Evolutionary conservation across 2,329 filamentous ascomycete species (phyloP).

Genomic region (Incumbomyces delicatus): DNA sequence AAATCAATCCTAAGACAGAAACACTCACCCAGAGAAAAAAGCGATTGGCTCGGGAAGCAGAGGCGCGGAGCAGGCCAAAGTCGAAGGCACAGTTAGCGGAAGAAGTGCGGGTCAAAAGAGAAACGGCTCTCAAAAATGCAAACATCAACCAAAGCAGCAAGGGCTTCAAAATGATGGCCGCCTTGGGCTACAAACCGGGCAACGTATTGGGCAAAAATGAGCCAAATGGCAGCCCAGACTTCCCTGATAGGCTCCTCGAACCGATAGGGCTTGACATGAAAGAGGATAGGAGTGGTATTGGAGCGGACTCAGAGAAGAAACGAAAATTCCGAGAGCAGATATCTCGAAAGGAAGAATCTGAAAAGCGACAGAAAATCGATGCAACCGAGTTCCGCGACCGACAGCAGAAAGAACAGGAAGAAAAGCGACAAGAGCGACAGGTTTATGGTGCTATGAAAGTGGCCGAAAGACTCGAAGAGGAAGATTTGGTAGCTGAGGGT

Average conservation of each 20-base stretch:
- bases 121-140: constrained; percentile 65
- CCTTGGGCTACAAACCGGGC: constrained; percentile 78
- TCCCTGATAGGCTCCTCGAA: constrained; percentile 45
- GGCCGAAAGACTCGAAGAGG: constrained; percentile 60
- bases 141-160: constrained; percentile 63
- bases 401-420: constrained; percentile 60
- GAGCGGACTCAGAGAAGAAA: constrained; percentile 74
- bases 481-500: constrained; percentile 5
- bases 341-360: constrained; percentile 38
- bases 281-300: constrained; percentile 72
- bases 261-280: constrained; percentile 70
- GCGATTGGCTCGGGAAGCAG: constrained; percentile 51
- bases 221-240: constrained; percentile 22
- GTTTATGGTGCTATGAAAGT: constrained; percentile 72
- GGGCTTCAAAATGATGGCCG: constrained; percentile 91
- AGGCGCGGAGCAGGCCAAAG: constrained; percentile 51
- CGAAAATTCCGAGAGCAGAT: constrained; percentile 58
- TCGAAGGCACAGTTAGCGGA: constrained; percentile 77
- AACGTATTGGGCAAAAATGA: constrained; percentile 60
- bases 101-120: constrained; percentile 60
- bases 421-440: constrained; percentile 57
- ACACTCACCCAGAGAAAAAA: constrained; percentile 52
- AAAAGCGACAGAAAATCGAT: constrained; percentile 54
- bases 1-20: constrained; percentile 40
- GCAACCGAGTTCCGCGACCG: constrained; percentile 65